These are phyloP conservation scores for Isabelozyma rhagii DNA, from an alignment of 805 yeast species.

Conservation along the genomic window DNA sequence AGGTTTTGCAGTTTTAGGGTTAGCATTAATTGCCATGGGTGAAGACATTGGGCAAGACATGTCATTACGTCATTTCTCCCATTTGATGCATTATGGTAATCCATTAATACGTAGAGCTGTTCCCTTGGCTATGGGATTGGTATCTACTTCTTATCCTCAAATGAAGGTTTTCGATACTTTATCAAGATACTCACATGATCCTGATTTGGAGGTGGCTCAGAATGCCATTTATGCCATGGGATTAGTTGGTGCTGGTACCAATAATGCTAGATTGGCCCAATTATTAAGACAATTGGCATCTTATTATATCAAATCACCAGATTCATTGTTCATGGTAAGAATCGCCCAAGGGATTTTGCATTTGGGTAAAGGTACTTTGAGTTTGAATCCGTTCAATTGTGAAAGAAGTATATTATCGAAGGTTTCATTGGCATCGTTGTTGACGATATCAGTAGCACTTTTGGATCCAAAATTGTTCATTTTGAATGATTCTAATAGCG, in stretches of 20 bases:
- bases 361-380: constrained; percentile 92
- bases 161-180: constrained; percentile 96
- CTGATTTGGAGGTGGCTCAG: constrained; percentile 88
- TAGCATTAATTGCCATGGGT: constrained; percentile 94
- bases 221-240: constrained; percentile 98
- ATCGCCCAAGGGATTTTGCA: constrained; percentile 93
- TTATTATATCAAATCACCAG: constrained; percentile 86
- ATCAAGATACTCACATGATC: constrained; percentile 94
- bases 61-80: constrained; percentile 96
- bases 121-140: constrained; percentile 96
- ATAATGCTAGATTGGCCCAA: constrained; percentile 97
- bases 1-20: constrained; percentile 90
- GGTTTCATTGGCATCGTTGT: constrained; percentile 83
- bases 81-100: constrained; percentile 96
- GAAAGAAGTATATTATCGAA: constrained; percentile 86
- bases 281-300: constrained; percentile 90
- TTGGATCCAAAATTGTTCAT: constrained; percentile 84
- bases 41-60: constrained; percentile 97
- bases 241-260: constrained; percentile 96
- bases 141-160: constrained; percentile 90
- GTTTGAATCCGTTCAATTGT: constrained; percentile 83
- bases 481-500: constrained; percentile 53
- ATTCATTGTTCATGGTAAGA: constrained; percentile 87
- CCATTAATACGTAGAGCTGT: constrained; percentile 88
- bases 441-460: constrained; percentile 80